Base-by-base conservation (phyloP, 2,329 filamentous ascomycete genomes). In the Esteya vermicola region DNA sequence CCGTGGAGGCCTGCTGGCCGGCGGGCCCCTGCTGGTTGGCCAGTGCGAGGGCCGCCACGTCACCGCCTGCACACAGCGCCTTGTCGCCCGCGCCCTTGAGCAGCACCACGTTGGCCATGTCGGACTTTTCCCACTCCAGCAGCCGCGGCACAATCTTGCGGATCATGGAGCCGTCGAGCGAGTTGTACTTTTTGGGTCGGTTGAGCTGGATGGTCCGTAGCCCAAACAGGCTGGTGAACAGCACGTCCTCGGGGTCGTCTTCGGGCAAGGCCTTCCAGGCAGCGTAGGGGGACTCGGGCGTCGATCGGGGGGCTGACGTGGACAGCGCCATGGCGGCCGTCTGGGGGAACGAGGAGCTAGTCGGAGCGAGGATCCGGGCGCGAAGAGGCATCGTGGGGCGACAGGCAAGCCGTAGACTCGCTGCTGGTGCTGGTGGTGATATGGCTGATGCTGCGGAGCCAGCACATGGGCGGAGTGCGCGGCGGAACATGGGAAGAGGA, bases 191-290 rank as follows among this genome's bases (percentile, higher is more conserved):
- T 55, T 74, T 70, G 6, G 89, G 91, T 43, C 91, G 79, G 67
- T 98, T 98, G 50, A 98, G 81, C 64, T 94, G 82, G 54, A 98
- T 79, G 50, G 81, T 86, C 47, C 91, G 84, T 38, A 96, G 73
- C 47, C 91, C 91, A 61, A 91, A 94, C 52, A 81, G 71, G 55
- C 77, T 85, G 60, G 77, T 78, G 70, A 98, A 98, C 45, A 94
- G 68, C 50, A 98, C 91, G 73, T 98, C 91, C 57, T 93, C 79
- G 46, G 79, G 68, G 39, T 86, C 78, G 60, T 95, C 85, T 43
- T 64, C 72, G 20, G 70, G 67, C 39, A 72, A 65, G 51, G 81
- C 71, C 54, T 68, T 73, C 49, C 67, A 63, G n/a, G n/a, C n/a
- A n/a, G n/a, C n/a, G n/a, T n/a, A n/a, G n/a, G n/a, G n/a, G n/a